Conservation (phyloP, 495 filamentous ascomycete genomes). For the Xylaria sp. region DNA sequence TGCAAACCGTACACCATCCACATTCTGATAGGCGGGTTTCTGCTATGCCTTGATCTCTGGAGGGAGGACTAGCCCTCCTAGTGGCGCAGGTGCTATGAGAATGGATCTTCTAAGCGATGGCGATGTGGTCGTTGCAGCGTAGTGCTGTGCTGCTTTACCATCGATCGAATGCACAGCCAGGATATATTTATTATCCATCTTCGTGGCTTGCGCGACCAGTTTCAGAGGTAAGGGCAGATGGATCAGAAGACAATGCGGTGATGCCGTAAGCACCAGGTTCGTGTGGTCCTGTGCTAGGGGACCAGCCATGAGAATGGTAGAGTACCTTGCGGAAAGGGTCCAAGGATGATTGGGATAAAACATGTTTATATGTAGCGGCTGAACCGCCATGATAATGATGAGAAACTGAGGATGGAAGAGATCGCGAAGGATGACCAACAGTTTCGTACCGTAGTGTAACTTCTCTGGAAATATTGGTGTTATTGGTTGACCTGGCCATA, state of each 20-base stretch:
- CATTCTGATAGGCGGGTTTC: slow-evolving; percentile 5
- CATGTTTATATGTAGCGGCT: not conserved
- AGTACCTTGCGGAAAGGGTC: slow-evolving; percentile 11
- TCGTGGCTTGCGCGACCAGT: not conserved
- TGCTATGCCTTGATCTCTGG: not conserved
- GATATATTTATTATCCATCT: not conserved
- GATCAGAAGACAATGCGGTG: slow-evolving; percentile 8
- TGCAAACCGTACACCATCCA: not conserved
- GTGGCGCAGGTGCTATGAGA: slow-evolving; percentile 8
- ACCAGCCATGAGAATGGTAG: slow-evolving; percentile 17
- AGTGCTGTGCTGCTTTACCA: slow-evolving; percentile 20
- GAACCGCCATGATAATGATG: slow-evolving; percentile 19
- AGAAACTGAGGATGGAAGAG: slow-evolving; percentile 7
- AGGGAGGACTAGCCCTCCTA: slow-evolving; percentile 6
- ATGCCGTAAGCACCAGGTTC: slow-evolving; percentile 17
- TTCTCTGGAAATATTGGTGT: not conserved
- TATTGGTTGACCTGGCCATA: slow-evolving; percentile 7
- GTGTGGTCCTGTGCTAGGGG: slow-evolving; percentile 9
- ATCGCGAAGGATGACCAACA: not conserved
- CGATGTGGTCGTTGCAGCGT: slow-evolving; percentile 1
- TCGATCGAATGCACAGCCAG: slow-evolving; percentile 15
- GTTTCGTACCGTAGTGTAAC: slow-evolving; percentile 8
- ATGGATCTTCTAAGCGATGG: slow-evolving; percentile 3
- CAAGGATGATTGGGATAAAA: not conserved
- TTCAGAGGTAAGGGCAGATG: slow-evolving; percentile 8